Evolutionary conservation across 2,329 filamentous ascomycete species (phyloP).

Genomic region (Aaosphaeria pasadenensis): DNA sequence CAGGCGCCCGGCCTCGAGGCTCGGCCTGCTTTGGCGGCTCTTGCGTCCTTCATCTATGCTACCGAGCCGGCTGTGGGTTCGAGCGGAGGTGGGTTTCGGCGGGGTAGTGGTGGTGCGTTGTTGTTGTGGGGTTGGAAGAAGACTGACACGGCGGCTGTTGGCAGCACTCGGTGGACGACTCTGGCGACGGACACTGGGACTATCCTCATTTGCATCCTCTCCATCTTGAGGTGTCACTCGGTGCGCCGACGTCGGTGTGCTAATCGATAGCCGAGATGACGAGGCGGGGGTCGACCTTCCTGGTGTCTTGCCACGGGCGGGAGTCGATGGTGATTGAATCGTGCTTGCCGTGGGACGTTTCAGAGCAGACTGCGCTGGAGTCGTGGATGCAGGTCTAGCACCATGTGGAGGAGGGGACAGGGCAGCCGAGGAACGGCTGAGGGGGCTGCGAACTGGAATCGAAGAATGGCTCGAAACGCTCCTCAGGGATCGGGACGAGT

Average conservation of each 20-base stretch:
- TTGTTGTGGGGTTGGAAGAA: conserved; percentile 28
- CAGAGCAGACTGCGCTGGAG: conserved; percentile 21
- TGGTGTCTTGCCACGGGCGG: conserved; percentile 19
- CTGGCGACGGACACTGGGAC: conserved; percentile 24
- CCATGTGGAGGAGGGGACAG: conserved; percentile 18
- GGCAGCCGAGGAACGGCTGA: conserved; percentile 21
- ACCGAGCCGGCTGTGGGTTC: conserved; percentile 19
- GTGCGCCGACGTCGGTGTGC: conserved; percentile 22
- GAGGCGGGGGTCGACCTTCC: conserved; percentile 19
- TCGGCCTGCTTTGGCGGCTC: conserved; percentile 10
- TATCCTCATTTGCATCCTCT: conserved; percentile 23
- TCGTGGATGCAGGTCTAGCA: conserved; percentile 25
- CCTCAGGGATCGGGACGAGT: conserved; percentile 16
- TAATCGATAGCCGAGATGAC: conserved; percentile 10
- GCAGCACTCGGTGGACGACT: conserved; percentile 26
- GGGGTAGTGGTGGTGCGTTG: conserved; percentile 20
- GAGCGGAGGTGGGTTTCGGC: conserved; percentile 7
- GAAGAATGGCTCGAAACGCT: conserved; percentile 30
- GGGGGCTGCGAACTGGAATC: conserved; percentile 34
- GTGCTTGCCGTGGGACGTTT: conserved; percentile 27
- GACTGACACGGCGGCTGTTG: conserved; percentile 26
- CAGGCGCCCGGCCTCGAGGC: conserved; percentile 12
- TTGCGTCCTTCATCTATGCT: conserved; percentile 21
- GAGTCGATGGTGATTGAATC: conserved; percentile 29
- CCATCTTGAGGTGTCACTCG: conserved; percentile 18